Base-by-base conservation (phyloP, 2,329 filamentous ascomycete species). In the Grosmannia clavigera region DNA sequence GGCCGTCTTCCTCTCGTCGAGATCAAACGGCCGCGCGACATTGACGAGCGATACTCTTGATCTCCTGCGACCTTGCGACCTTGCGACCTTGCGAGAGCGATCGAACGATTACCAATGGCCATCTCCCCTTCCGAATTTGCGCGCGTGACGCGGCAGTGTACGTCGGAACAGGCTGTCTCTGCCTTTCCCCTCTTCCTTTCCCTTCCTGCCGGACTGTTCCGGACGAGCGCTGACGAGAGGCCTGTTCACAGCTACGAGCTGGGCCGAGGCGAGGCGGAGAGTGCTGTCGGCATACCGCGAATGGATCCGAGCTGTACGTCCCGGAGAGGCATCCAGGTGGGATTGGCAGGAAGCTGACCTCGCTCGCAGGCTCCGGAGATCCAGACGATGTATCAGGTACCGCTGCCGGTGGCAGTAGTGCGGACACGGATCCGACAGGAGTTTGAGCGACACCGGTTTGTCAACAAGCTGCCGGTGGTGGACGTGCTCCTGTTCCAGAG, bases 381-480 rank as follows among this genome's bases (percentile, higher is more conserved):
- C 71, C 94, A 97, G 75, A 88, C 85, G 64, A 96, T 97, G 90
- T 99, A 99, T 83, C 88, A 88, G 64, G 79, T 99, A 70, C 90
- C 89, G 72, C 83, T 95, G 70, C 91, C 92, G 58, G 85, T 96
- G 58, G 88, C 92, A 50, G 81, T 83, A 64, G 86, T 99, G 71
- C 88, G 94, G 68, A 95, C 92, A 62, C 92, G 95, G 77, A 88
- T 97, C 73, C 84, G 94, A 72, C 88, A 97, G 77, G 92, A 99
- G 73, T 99, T 96, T 72, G 94, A 99, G 80, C 84, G 90, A 71
- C 87, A 97, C 78, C 83, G 94, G 80, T 96, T 88, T 72, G 91
- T 96, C 66, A 89, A 88, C 73, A 91, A 97, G 77, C 76, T 97
- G 60, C 81, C 81, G 58, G 88, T 92, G 35, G 87, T 96, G 58